A percentile compares a stretch with the other conserved stretches of the same genome.
These are phyloP conservation scores for Xylariaceae sp. DNA, from an alignment of 2,329 filamentous ascomycete genomes.

Conservation along the genomic window DNA sequence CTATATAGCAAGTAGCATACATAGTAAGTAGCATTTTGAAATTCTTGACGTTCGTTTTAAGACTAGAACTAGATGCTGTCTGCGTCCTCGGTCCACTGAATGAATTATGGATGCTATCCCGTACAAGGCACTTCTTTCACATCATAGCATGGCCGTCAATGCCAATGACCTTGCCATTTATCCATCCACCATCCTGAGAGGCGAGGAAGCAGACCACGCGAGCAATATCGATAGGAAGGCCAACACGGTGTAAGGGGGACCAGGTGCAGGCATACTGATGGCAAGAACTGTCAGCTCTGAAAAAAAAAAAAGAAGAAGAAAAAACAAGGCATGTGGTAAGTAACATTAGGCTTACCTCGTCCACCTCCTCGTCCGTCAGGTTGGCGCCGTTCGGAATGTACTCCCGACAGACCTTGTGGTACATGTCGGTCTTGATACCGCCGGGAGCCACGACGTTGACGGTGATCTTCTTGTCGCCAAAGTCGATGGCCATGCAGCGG, in stretches of 20 bases:
- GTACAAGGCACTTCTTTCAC: conserved; percentile 19
- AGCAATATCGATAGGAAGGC: conserved; percentile 63
- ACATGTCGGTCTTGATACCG: conserved; percentile 65
- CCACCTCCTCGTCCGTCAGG: conserved; percentile 52
- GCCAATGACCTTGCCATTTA: conserved; percentile 36
- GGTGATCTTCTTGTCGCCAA: conserved; percentile 60
- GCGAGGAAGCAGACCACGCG: conserved; percentile 54
- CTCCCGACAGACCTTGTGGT: conserved; percentile 58
- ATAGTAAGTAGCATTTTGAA: no score
- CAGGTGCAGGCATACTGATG: conserved; percentile 58
- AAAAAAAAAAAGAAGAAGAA: neutral
- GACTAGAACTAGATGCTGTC: no score
- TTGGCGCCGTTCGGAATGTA: conserved; percentile 55
- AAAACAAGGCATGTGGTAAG: neutral
- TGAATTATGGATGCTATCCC: no score
- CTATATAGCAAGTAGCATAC: no score
- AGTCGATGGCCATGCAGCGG: conserved; percentile 67
- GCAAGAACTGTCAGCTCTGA: no score
- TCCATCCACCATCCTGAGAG: conserved; percentile 42
- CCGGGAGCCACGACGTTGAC: conserved; percentile 64
- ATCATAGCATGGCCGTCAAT: conserved; percentile 31
- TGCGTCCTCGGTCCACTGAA: no score
- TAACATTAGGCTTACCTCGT: conserved; percentile 38
- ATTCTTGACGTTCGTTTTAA: no score
- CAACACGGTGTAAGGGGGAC: conserved; percentile 60